phyloP scores from a whole-genome alignment of 495 filamentous ascomycete genomes.

The Trichoderma erinaceum region DNA sequence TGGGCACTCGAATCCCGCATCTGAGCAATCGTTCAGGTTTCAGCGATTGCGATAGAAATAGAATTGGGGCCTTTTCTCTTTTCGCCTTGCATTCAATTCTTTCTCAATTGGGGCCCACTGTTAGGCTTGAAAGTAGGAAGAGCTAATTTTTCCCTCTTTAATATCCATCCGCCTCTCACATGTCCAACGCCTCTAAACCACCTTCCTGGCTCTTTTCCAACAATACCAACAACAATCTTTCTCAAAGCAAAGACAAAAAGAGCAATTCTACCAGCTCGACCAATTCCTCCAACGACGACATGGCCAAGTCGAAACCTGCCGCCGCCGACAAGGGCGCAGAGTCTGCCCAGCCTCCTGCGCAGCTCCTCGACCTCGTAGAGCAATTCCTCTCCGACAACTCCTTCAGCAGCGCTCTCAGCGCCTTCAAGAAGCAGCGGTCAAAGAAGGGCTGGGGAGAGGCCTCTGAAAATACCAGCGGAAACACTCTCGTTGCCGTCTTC shows the following conservation, averaged over 20 bases:
- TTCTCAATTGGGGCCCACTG: neutral
- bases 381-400: constrained; percentile 61
- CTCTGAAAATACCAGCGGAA: constrained; percentile 23
- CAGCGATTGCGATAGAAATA: no score
- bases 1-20: no score
- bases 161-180: constrained; percentile 19
- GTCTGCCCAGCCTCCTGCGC: constrained; percentile 39
- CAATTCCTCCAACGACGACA: constrained; percentile 21
- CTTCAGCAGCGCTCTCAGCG: constrained; percentile 43
- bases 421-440: constrained; percentile 53
- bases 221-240: constrained; percentile 22
- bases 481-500: constrained; percentile 38
- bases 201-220: constrained; percentile 46
- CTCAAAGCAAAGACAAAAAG: constrained; percentile 16
- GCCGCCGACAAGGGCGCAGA: constrained; percentile 21
- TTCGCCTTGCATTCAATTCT: neutral
- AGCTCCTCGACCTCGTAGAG: constrained; percentile 60
- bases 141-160: neutral
- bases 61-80: neutral
- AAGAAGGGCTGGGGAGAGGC: constrained; percentile 40
- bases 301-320: constrained; percentile 23
- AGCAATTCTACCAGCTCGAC: neutral
- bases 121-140: neutral
- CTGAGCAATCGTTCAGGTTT: no score
- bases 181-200: constrained; percentile 26